Percentiles rank a stretch among this genome's conserved stretches.
Conservation (phyloP, 1,139 yeast species). For the Hansenula sp. region DNA sequence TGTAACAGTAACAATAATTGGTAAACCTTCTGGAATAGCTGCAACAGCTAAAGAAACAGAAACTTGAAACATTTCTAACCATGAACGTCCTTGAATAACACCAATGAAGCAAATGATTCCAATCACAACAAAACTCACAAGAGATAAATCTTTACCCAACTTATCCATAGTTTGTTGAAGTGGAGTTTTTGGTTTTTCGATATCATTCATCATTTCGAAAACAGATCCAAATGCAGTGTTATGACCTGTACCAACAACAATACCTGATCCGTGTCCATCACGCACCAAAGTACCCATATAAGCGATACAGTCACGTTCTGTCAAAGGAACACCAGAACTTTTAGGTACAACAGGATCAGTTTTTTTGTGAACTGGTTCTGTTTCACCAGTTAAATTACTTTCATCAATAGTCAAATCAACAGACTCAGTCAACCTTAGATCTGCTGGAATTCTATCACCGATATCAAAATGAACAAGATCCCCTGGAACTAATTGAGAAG, state of each 20-base stretch:
- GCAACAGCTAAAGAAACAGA: constrained; percentile 97
- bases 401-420: constrained; percentile 33
- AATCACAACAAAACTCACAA: constrained; percentile 78
- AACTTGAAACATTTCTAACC: constrained; percentile 97
- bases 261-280: constrained; percentile 89
- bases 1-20: constrained; percentile 94
- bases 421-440: background rate
- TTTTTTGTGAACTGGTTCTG: constrained; percentile 81
- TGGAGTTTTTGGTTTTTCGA: constrained; percentile 95
- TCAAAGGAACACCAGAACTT: constrained; percentile 42
- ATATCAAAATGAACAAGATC: constrained; percentile 83
- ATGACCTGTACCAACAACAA: constrained; percentile 86
- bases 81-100: constrained; percentile 80
- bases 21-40: constrained; percentile 96
- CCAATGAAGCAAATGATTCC: constrained; percentile 87
- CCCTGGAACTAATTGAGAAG: constrained; percentile 87
- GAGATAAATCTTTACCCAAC: constrained; percentile 82
- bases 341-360: constrained; percentile 25
- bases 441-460: constrained; percentile 93
- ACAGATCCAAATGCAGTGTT: constrained; percentile 88
- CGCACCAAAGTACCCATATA: constrained; percentile 95
- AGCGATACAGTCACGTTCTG: constrained; percentile 72
- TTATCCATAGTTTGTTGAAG: constrained; percentile 92
- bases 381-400: constrained; percentile 92
- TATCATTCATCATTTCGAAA: constrained; percentile 88